These are phyloP conservation scores for Aspergillus sp. DNA, from an alignment of 2,329 filamentous ascomycete species.

Conservation along the genomic window DNA sequence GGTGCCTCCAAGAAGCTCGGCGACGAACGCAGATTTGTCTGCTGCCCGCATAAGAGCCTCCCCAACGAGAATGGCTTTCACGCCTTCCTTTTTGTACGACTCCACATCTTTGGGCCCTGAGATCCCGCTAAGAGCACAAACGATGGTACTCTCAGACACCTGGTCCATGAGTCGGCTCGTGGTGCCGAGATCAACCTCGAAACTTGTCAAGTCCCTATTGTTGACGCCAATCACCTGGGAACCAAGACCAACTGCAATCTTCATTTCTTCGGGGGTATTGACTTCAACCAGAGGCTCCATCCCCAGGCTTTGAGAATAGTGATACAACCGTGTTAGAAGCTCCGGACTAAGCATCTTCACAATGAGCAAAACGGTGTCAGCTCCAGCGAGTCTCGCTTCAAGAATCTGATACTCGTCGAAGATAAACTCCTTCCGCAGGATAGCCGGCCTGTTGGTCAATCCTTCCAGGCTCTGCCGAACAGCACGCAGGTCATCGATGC, in stretches of 20 bases:
- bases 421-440: slow-evolving; percentile 92
- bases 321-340: slow-evolving; percentile 67
- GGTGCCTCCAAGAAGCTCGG: slow-evolving; percentile 61
- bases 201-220: slow-evolving; percentile 91
- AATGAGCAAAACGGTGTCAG: slow-evolving; percentile 88
- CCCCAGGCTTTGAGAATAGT: slow-evolving; percentile 77
- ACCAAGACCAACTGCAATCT: slow-evolving; percentile 72
- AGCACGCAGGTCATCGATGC: slow-evolving; percentile 80
- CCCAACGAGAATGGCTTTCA: slow-evolving; percentile 86
- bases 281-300: slow-evolving; percentile 99
- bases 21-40: slow-evolving; percentile 74
- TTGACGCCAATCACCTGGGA: slow-evolving; percentile 93
- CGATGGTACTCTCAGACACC: slow-evolving; percentile 74
- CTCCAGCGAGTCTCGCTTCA: slow-evolving; percentile 83
- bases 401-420: slow-evolving; percentile 98
- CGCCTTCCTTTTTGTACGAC: slow-evolving; percentile 77
- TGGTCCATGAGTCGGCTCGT: slow-evolving; percentile 80
- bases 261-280: slow-evolving; percentile 89
- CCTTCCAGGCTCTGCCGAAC: slow-evolving; percentile 82
- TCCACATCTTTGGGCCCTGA: slow-evolving; percentile 79
- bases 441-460: slow-evolving; percentile 84
- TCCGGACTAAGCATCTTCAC: slow-evolving; percentile 90
- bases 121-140: slow-evolving; percentile 92
- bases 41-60: slow-evolving; percentile 91
- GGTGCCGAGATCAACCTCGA: slow-evolving; percentile 90